Conservation (phyloP, 345 rosid genomes). For the Gossypium ekmanianum region DNA sequence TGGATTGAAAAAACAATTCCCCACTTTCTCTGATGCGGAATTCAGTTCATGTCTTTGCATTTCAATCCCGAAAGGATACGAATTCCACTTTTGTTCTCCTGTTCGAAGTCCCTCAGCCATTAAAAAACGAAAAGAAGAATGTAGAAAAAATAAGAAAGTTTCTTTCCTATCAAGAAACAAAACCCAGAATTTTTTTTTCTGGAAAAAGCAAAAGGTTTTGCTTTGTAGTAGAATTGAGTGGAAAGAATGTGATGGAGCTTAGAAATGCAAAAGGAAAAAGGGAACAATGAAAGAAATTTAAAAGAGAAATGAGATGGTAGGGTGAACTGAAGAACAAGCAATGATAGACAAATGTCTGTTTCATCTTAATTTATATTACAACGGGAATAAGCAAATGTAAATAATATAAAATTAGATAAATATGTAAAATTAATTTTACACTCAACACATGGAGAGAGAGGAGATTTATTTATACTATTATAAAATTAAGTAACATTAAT, state of each 20-base stretch:
- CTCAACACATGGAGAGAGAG: too few species aligned
- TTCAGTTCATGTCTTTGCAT: constrained; percentile 17
- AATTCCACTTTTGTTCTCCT: constrained; percentile 18
- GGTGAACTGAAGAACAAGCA: constrained; percentile 23
- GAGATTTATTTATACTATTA: too few species aligned
- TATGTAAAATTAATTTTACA: too few species aligned
- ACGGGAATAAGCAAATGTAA: too few species aligned
- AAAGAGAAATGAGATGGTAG: constrained; percentile 4
- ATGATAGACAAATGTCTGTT: constrained; percentile 10
- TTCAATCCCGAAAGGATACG: constrained; percentile 27
- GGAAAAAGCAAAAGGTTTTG: neutral
- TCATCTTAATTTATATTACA: too few species aligned
- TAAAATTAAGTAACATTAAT: too few species aligned
- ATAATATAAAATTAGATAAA: too few species aligned
- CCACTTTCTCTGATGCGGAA: constrained; percentile 20
- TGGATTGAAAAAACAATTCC: constrained; percentile 25
- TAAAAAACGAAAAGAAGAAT: neutral
- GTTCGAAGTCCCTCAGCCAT: constrained; percentile 12
- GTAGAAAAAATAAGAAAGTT: neutral
- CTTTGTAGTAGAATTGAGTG: neutral
- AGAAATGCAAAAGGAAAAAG: constrained; percentile 5
- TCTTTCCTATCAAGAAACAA: constrained; percentile 11
- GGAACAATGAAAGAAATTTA: neutral
- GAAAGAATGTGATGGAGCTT: neutral
- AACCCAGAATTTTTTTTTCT: neutral